Conservation (phyloP, 257 asterid species). For the Asclepias syriaca region DNA sequence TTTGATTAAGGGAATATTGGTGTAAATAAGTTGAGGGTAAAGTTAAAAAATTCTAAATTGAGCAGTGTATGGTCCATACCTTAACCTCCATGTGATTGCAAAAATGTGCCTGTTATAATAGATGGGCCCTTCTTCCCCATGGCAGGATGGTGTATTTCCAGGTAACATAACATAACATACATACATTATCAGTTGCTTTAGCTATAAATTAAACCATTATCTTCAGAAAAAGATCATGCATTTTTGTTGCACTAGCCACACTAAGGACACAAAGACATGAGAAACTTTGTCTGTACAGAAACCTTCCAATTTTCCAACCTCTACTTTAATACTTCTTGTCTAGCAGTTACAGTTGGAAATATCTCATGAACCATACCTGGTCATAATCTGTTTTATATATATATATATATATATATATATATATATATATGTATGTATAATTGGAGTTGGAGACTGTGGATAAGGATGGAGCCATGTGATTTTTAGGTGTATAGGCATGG, state of each 20-base stretch:
- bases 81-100: not conserved
- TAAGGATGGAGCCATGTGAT: conserved; percentile 51
- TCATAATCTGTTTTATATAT: too few species aligned
- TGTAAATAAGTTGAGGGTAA: too few species aligned
- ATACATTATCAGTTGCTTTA: not conserved
- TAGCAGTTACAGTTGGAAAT: conserved; percentile 16
- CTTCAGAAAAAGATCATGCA: not conserved
- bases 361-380: too few species aligned
- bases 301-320: not conserved
- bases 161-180: not conserved
- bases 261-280: conserved; percentile 9
- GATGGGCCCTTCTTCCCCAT: conserved; percentile 1
- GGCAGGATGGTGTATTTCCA: not conserved
- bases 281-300: not conserved
- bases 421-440: not conserved
- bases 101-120: not conserved
- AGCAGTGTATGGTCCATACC: not conserved
- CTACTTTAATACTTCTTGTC: not conserved
- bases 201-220: too few species aligned
- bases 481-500: conserved; percentile 62
- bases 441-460: conserved; percentile 27
- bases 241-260: not conserved
- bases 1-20: too few species aligned
- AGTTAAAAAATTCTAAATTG: too few species aligned
- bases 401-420: not conserved